Percentiles rank a stretch among this genome's conserved stretches.
Conservation (phyloP, 2,329 filamentous ascomycete species). For the Microascus cirrosus region DNA sequence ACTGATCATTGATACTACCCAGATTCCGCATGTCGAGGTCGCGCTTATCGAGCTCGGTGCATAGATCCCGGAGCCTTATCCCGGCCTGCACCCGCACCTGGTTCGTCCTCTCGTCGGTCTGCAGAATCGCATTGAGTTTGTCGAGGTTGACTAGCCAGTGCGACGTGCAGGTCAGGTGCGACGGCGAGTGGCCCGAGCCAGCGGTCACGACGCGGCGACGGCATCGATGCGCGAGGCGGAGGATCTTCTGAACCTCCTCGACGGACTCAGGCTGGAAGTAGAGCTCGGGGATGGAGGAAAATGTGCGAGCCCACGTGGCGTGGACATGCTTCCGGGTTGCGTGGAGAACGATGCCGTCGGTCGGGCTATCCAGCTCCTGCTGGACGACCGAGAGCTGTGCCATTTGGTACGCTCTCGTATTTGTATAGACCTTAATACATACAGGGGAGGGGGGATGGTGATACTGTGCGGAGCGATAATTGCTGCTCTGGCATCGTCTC, state of each 20-base stretch:
- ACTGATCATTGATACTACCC: constrained; percentile 91
- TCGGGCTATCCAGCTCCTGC: constrained; percentile 2
- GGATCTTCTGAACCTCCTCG: constrained; percentile 70
- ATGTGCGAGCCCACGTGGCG: constrained; percentile 91
- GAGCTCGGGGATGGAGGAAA: constrained; percentile 78
- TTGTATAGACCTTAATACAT: neutral
- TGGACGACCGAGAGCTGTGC: neutral
- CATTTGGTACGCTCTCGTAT: neutral
- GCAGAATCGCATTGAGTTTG: constrained; percentile 61
- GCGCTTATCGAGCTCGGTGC: constrained; percentile 58
- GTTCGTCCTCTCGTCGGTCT: constrained; percentile 53
- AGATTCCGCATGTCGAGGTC: constrained; percentile 84
- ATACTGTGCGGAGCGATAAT: neutral
- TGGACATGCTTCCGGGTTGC: constrained; percentile 63
- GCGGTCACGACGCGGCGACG: constrained; percentile 73
- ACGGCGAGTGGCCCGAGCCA: constrained; percentile 89
- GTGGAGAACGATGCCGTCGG: constrained; percentile 50
- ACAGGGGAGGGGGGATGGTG: neutral
- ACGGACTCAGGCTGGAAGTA: constrained; percentile 77
- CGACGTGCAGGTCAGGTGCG: constrained; percentile 82
- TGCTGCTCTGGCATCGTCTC: neutral
- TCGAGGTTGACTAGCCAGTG: constrained; percentile 95
- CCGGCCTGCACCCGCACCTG: constrained; percentile 76
- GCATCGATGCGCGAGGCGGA: constrained; percentile 70
- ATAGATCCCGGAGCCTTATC: constrained; percentile 68